Evolutionary conservation across 257 asterid species (phyloP), one percentile per base, ranked within the genome.

Genomic region (Solanum acaule): DNA sequence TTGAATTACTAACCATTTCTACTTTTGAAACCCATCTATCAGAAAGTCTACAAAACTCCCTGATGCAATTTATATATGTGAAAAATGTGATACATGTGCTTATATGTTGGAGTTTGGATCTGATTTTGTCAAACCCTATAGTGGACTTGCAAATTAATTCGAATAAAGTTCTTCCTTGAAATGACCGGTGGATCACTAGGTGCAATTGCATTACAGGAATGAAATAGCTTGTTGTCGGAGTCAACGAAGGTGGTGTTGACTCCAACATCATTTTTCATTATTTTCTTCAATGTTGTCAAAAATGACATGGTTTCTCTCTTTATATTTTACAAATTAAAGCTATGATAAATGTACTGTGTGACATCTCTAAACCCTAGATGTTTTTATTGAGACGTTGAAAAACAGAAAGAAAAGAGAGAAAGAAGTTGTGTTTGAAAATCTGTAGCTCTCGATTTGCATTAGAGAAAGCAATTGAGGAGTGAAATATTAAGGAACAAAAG

Each of bases 131-230:
- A 8, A 1, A 40, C 12, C 46, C 46, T 40, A 40, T 2, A 40
- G 13, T 40, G 61, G 22, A 6, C 22, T 49, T 49, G 18, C 22
- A 49, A 49, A 3, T 46, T 5, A 46, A 46, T 16, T 46, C 2
- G 18, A 46, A 46, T 16, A 46, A 5, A 46, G 16, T 12, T 46
- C 16, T 46, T 46, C 59, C 59, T 46, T 46, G 7, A 46, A 13
- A 46, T 13, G 2, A 13, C 59, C 6, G 10, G 93, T 91, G 89
- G 93, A 91, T 34, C 37, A 34, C 61, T 72, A 89, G 86, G 90
- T 91, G 27, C 81, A 72, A 12, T 33, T 42, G 59, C 59, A 4
- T 46, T 13, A 46, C 14, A 46, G 59, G 59, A 46, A 46, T 5
- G 59, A 46, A 46, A 37, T 6, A 37, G 8, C 40, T 37, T 37